These are phyloP conservation scores for Saturnispora serradocipensis DNA, from an alignment of 805 yeast species.

Conservation along the genomic window DNA sequence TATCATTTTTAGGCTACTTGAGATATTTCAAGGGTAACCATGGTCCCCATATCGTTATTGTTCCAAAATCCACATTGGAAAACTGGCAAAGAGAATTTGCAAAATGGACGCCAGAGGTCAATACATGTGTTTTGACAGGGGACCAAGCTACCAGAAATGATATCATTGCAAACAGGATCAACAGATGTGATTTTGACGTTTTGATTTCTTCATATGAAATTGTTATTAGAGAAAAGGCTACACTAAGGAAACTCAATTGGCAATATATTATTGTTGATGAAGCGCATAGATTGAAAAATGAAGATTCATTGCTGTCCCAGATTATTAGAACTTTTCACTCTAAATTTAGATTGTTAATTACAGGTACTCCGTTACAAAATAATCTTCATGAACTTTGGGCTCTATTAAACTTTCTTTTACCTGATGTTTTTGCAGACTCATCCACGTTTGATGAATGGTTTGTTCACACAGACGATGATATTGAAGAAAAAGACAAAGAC, in stretches of 20 bases:
- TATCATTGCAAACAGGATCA: conserved; percentile 47
- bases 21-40: conserved; percentile 68
- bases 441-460: conserved; percentile 91
- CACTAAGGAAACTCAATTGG: conserved; percentile 79
- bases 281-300: conserved; percentile 95
- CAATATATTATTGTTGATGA: conserved; percentile 91
- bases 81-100: conserved; percentile 95
- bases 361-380: conserved; percentile 95
- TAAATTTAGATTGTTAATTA: conserved; percentile 72
- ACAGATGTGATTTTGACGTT: conserved; percentile 80
- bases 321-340: conserved; percentile 85
- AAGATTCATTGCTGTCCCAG: conserved; percentile 84
- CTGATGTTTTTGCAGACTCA: conserved; percentile 92
- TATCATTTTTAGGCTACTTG: conserved; percentile 81
- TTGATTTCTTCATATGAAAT: conserved; percentile 87
- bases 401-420: conserved; percentile 74
- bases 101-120: conserved; percentile 94
- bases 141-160: conserved; percentile 68
- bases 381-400: conserved; percentile 97
- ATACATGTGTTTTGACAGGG: conserved; percentile 80
- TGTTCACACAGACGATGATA: conserved; percentile 62
- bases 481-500: conserved; percentile 75
- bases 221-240: conserved; percentile 81
- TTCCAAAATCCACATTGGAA: conserved; percentile 91
- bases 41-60: conserved; percentile 88